Evolutionary conservation across 495 filamentous ascomycete species (phyloP), one percentile per base, ranked within the genome.

Genomic region (Cenococcum geophilum): DNA sequence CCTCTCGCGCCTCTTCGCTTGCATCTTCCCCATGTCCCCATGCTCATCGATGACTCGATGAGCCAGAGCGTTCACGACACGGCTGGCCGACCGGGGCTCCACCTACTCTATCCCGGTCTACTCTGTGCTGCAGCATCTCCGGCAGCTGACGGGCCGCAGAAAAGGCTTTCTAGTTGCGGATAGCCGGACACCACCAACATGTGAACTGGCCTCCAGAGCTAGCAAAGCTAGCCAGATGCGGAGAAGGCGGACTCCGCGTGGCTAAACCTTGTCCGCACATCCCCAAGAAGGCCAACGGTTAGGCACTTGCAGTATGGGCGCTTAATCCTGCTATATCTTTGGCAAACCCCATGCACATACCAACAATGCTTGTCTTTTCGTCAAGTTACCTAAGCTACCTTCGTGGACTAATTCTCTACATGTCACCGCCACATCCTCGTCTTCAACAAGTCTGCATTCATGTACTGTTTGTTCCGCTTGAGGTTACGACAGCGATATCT

Each of bases 251-350:
- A 52, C 16, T 52, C 49, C 14, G 14, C 49, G 21, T 32, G 49
- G 49, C 49, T 52, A 18, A 45, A 45, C 40, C 40, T 45, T 45
- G 40, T 45, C 40, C 1, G 14, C 21, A 52, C 21, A 25, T 52
- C 25, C 45, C 16, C 21, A 32, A 32, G 25, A 36, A 56, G 12
- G n/a, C 25, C 18, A 20, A 10, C 20, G 20, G 54, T 22, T 11
- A 32, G 25, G 54, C 10, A 37, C 12, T 37, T 37, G 54, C 25
- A 56, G 53, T 56, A 14, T 37, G 53, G 53, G 53, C 53, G 53
- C 53, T 55, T 55, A 55, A n/a, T 55, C 34, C 53, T 4, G 53
- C 53, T 37, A 55, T 48, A 23, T 58, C 36, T 47, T 43, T 47
- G 36, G 36, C 22, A 23, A 37, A 47, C 0, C 36, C 22, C 49